A percentile compares a stretch with the other conserved stretches of the same genome.
Conservation (phyloP, 768 basidiomycete genomes). For the Coprinopsis sp. region DNA sequence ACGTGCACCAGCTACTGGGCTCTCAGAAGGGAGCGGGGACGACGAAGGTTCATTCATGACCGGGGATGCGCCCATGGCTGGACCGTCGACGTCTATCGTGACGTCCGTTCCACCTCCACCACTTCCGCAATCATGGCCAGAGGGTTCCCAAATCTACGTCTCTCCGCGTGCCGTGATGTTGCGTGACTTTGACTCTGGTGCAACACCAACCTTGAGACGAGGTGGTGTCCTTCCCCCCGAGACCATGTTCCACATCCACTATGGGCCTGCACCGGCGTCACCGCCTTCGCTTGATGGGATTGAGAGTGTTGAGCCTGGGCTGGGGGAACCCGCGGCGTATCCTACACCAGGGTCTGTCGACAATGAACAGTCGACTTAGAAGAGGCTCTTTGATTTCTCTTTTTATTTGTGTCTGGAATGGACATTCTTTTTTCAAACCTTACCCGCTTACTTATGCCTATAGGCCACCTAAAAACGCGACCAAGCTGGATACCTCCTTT, state of each 20-base stretch:
- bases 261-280: neutral
- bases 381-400: no score
- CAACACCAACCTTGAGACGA: conserved; percentile 53
- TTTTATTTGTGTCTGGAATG: no score
- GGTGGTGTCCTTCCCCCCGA: conserved; percentile 67
- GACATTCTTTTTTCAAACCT: no score
- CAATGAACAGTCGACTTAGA: conserved; percentile 35
- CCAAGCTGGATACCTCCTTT: no score
- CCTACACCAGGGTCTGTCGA: conserved; percentile 48
- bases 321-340: conserved; percentile 34
- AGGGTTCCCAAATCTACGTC: neutral
- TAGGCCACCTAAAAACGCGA: no score
- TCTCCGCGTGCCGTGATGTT: conserved; percentile 5
- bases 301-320: neutral
- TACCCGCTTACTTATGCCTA: no score
- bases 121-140: neutral
- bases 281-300: neutral
- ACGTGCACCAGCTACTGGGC: neutral
- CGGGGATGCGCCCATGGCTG: neutral
- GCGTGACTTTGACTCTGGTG: neutral
- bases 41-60: neutral
- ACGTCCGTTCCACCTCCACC: neutral
- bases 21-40: conserved; percentile 2
- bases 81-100: conserved; percentile 2
- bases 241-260: conserved; percentile 28